Percentiles rank a stretch among this genome's conserved stretches.
phyloP scores from a whole-genome alignment of 768 basidiomycete species.

The Suillus brevipes region DNA sequence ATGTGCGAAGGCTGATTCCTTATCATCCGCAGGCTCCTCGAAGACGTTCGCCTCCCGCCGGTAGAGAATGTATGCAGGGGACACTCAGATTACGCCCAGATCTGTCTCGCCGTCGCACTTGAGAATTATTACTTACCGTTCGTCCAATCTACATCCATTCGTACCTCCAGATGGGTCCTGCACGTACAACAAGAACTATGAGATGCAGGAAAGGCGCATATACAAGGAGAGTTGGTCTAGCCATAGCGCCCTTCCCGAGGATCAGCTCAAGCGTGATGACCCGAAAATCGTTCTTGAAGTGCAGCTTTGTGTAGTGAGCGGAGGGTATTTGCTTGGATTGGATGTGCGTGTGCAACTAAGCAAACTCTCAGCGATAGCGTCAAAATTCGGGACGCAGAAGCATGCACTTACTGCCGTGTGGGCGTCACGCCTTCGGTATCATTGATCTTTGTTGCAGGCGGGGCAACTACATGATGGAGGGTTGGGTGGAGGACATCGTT shows the following conservation, averaged over 20 bases:
- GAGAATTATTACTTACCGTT: too few species aligned
- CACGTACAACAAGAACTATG: too few species aligned
- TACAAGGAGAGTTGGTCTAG: too few species aligned
- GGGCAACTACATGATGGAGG: constrained; percentile 82
- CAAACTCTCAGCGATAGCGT: constrained; percentile 65
- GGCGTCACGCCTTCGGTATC: constrained; percentile 57
- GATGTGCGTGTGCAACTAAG: constrained; percentile 50
- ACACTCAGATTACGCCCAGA: not conserved
- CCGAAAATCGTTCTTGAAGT: too few species aligned
- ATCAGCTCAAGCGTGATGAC: too few species aligned
- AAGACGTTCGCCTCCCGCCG: too few species aligned
- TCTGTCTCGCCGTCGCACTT: too few species aligned
- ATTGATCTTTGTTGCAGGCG: constrained; percentile 50
- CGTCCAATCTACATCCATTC: too few species aligned
- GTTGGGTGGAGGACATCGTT: constrained; percentile 80
- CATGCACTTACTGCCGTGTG: constrained; percentile 76
- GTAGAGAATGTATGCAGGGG: not conserved
- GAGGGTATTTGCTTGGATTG: constrained; percentile 65
- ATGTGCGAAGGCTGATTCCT: too few species aligned
- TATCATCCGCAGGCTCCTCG: too few species aligned
- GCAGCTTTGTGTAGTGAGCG: constrained; percentile 50
- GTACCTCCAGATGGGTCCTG: too few species aligned
- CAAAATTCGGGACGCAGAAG: constrained; percentile 83
- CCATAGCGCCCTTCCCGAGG: not conserved
- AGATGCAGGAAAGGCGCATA: too few species aligned